Evolutionary conservation across 768 basidiomycete species (phyloP).

Genomic region (Tremella yokohamensis): DNA sequence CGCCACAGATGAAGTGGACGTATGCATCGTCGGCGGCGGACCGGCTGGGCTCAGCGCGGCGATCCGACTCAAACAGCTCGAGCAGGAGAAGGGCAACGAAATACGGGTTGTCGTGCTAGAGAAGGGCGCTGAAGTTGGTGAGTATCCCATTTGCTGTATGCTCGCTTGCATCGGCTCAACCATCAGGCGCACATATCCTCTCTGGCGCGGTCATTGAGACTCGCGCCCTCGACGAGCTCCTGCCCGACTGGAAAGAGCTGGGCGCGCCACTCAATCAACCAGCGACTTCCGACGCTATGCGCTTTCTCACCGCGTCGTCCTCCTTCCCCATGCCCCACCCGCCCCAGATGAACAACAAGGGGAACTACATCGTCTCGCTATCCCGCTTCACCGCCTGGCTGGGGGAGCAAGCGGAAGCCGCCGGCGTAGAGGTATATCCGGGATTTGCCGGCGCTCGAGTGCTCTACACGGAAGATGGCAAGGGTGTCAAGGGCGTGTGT

Average conservation of each 20-base stretch:
- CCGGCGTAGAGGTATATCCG: constrained; percentile 92
- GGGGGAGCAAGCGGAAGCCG: constrained; percentile 70
- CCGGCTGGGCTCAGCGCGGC: constrained; percentile 96
- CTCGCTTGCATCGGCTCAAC: constrained; percentile 4
- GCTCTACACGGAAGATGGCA: constrained; percentile 64
- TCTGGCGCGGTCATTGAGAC: constrained; percentile 96
- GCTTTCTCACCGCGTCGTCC: constrained; percentile 67
- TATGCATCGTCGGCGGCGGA: constrained; percentile 93
- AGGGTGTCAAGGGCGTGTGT: constrained; percentile 69
- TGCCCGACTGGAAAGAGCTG: constrained; percentile 74
- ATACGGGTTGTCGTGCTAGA: constrained; percentile 89
- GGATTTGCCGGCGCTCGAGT: constrained; percentile 90
- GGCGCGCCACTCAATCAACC: constrained; percentile 77
- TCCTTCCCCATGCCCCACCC: constrained; percentile 88
- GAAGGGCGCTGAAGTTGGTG: constrained; percentile 89
- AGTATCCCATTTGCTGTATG: constrained; percentile 46
- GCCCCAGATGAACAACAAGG: constrained; percentile 91
- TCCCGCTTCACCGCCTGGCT: constrained; percentile 88
- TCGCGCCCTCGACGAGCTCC: constrained; percentile 78
- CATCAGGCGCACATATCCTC: constrained; percentile 81
- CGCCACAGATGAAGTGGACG: constrained; percentile 86
- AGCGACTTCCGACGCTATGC: constrained; percentile 76
- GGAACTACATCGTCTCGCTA: constrained; percentile 89
- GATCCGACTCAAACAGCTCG: constrained; percentile 89
- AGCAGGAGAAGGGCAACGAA: constrained; percentile 68